Evolutionary conservation across 2,329 filamentous ascomycete species (phyloP).

Genomic region (Dactylellina sp.): DNA sequence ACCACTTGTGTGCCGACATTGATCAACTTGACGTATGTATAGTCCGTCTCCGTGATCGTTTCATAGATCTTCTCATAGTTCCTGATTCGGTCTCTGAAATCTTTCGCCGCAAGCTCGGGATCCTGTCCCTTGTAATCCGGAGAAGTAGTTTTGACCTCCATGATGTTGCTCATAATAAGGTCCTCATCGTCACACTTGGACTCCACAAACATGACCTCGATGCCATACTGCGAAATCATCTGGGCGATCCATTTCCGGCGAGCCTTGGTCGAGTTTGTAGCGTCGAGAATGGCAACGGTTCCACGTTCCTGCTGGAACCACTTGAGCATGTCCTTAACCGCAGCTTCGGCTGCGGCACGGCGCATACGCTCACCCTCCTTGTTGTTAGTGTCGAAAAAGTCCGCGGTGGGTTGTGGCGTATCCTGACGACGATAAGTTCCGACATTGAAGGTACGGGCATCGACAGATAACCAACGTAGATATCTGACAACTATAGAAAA

Average conservation of each 20-base stretch:
- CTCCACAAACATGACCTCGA: constrained; percentile 95
- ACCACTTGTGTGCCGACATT: constrained; percentile 95
- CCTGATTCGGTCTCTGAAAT: constrained; percentile 92
- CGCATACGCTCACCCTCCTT: constrained; percentile 89
- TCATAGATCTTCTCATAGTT: constrained; percentile 98
- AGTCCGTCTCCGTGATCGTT: constrained; percentile 84
- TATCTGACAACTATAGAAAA: constrained; percentile 80
- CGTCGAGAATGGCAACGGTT: constrained; percentile 92
- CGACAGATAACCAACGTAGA: constrained; percentile 94
- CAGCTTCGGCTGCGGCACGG: constrained; percentile 87
- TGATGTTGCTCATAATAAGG: constrained; percentile 97
- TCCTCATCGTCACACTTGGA: constrained; percentile 96
- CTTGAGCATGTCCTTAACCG: constrained; percentile 89
- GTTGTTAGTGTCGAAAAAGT: constrained; percentile 95
- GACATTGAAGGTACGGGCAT: constrained; percentile 95
- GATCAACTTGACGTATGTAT: constrained; percentile 97
- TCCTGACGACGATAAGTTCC: constrained; percentile 91
- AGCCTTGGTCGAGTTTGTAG: constrained; percentile 93
- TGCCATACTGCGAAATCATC: constrained; percentile 77
- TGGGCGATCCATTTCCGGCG: constrained; percentile 92
- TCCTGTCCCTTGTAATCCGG: constrained; percentile 96
- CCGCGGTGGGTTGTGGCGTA: constrained; percentile 88
- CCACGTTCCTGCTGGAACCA: constrained; percentile 86
- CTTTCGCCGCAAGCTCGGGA: constrained; percentile 86
- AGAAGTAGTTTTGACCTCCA: constrained; percentile 95